Conservation (phyloP, 176 grass and related monocot species). For the Carex pumila region DNA sequence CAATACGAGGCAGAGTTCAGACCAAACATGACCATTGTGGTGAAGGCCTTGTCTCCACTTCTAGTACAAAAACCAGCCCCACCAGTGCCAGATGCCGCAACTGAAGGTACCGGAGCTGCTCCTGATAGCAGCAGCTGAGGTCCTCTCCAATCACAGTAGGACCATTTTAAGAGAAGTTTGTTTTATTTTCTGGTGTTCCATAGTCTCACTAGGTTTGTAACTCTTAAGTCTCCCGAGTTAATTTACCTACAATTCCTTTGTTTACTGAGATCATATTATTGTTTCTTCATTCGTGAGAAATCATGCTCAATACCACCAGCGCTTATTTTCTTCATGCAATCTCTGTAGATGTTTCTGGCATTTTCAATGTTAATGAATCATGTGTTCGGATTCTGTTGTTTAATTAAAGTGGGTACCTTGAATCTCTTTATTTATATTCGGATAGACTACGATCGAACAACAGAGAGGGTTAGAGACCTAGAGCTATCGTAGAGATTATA, state of each 20-base stretch:
- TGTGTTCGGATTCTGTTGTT: not conserved
- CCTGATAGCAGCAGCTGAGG: not conserved
- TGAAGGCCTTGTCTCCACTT: conserved; percentile 77
- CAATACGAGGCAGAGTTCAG: conserved; percentile 93
- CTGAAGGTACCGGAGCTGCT: not conserved
- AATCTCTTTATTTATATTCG: not conserved
- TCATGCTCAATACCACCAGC: not conserved
- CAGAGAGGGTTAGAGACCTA: not conserved
- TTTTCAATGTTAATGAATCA: conserved; percentile 2
- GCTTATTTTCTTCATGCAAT: not conserved
- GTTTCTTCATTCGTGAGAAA: conserved; percentile 4
- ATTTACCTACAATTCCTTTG: not conserved
- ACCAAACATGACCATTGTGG: conserved; percentile 81
- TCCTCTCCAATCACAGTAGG: not conserved
- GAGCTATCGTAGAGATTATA: not conserved
- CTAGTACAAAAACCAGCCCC: conserved; percentile 40
- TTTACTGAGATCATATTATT: not conserved
- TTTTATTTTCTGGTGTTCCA: conserved; percentile 8
- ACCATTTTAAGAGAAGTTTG: not conserved
- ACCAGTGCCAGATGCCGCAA: not conserved
- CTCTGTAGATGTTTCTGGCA: not conserved
- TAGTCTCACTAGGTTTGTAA: conserved; percentile 3
- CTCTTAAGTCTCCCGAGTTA: not conserved
- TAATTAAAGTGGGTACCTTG: not conserved
- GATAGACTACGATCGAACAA: not conserved